Conservation (phyloP, 2,329 filamentous ascomycete genomes). For the Aspergillaceae sp. region DNA sequence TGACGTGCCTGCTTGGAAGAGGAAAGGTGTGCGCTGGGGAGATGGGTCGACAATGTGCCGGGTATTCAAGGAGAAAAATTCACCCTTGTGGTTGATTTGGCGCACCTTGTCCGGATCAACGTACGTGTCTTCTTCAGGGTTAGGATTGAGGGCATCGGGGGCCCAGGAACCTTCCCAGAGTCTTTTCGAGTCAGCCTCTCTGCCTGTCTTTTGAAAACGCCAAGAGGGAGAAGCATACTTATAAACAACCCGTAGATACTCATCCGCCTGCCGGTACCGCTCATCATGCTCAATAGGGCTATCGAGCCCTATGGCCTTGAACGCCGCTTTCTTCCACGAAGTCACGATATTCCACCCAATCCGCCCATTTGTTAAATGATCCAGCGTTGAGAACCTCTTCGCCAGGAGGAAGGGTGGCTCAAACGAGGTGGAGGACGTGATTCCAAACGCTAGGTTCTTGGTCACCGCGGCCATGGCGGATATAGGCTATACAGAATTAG, state of each 20-base stretch:
- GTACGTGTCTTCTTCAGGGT: constrained; percentile 48
- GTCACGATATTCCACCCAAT: constrained; percentile 63
- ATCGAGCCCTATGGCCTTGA: constrained; percentile 54
- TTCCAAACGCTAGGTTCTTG: constrained; percentile 54
- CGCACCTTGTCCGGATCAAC: constrained; percentile 52
- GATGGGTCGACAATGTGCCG: constrained; percentile 48
- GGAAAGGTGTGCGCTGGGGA: constrained; percentile 49
- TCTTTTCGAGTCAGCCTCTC: constrained; percentile 17
- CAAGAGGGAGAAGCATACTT: constrained; percentile 35
- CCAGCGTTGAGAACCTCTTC: constrained; percentile 54
- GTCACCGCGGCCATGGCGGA: constrained; percentile 60
- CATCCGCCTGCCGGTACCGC: constrained; percentile 53
- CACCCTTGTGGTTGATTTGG: constrained; percentile 53
- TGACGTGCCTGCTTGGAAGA: constrained; percentile 54
- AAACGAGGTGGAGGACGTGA: constrained; percentile 56
- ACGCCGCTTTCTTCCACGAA: constrained; percentile 53
- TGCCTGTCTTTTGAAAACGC: too few relatives aligned
- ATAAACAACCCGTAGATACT: constrained; percentile 54
- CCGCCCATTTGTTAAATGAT: constrained; percentile 53
- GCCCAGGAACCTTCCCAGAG: constrained; percentile 51
- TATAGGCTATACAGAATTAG: constrained; percentile 41
- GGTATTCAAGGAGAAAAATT: constrained; percentile 43
- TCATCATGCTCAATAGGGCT: constrained; percentile 53
- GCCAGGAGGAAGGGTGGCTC: constrained; percentile 55
- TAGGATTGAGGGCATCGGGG: constrained; percentile 48